These are phyloP conservation scores for Leishmania tarentolae DNA, from an alignment of 208 protist genomes.

Conservation along the genomic window DNA sequence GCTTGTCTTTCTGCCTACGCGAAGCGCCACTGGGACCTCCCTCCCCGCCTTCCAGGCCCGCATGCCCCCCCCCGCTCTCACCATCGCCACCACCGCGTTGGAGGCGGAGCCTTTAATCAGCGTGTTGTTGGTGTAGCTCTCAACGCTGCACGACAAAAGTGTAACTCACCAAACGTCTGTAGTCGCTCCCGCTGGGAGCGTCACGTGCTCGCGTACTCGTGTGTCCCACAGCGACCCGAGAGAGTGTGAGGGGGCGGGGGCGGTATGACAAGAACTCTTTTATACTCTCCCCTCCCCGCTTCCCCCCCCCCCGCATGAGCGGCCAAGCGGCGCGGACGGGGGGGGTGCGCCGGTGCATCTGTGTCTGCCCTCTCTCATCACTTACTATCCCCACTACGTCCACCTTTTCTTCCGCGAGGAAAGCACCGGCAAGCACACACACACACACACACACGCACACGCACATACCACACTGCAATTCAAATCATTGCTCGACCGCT, in stretches of 20 bases:
- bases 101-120: neutral
- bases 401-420: neutral
- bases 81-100: no score
- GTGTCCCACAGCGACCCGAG: neutral
- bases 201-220: neutral
- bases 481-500: neutral
- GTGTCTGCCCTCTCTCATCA: neutral
- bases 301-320: neutral
- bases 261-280: neutral
- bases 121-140: neutral
- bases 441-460: no score
- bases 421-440: neutral
- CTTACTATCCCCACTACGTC: neutral
- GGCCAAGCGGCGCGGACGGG: neutral
- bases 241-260: no score
- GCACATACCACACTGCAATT: no score
- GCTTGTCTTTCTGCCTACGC: neutral
- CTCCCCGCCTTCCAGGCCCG: neutral
- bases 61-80: no score
- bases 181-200: neutral
- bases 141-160: neutral
- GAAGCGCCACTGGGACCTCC: neutral
- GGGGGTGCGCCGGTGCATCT: neutral
- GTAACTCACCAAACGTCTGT: neutral
- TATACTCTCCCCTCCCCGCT: neutral